These are phyloP conservation scores for Torrubiellomyces zombiae DNA, from an alignment of 2,329 filamentous ascomycete species.

Conservation along the genomic window DNA sequence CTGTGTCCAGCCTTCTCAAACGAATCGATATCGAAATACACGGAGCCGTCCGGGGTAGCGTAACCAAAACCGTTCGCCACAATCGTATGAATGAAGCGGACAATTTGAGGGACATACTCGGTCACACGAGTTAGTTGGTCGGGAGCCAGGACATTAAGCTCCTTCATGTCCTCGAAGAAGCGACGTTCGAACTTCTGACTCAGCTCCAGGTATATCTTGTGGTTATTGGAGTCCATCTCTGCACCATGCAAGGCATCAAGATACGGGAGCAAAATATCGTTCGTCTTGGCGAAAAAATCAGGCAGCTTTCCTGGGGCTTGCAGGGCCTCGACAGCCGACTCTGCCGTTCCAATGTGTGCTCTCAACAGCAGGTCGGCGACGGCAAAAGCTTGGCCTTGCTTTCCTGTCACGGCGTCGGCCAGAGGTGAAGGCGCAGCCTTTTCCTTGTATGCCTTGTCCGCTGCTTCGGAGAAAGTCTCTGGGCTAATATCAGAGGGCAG, in stretches of 20 bases:
- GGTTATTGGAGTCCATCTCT: conserved; percentile 42
- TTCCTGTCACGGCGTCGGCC: too few relatives aligned
- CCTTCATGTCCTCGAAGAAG: conserved; percentile 77
- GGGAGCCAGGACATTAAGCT: conserved; percentile 69
- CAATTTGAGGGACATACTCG: conserved; percentile 79
- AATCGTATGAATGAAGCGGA: conserved; percentile 66
- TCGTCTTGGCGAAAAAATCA: conserved; percentile 35
- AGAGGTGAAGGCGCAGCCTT: too few relatives aligned
- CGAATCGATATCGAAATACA: conserved; percentile 82
- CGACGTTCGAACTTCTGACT: conserved; percentile 75
- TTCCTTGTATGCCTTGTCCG: too few relatives aligned
- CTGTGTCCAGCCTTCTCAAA: conserved; percentile 75
- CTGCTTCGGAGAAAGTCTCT: too few relatives aligned
- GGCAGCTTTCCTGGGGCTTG: too few relatives aligned
- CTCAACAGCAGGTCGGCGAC: too few relatives aligned
- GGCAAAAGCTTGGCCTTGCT: too few relatives aligned
- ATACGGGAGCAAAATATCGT: conserved; percentile 63
- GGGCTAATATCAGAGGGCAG: too few relatives aligned
- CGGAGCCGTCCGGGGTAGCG: conserved; percentile 61
- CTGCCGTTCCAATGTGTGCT: conserved; percentile 58
- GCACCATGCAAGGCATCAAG: conserved; percentile 55
- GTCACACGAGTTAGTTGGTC: conserved; percentile 80
- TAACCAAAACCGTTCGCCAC: conserved; percentile 80
- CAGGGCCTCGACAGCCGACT: conserved; percentile 32
- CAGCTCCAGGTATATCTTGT: conserved; percentile 68